Evolutionary conservation across 2,329 filamentous ascomycete species (phyloP).

Genomic region (Paecilomyces fulvus): DNA sequence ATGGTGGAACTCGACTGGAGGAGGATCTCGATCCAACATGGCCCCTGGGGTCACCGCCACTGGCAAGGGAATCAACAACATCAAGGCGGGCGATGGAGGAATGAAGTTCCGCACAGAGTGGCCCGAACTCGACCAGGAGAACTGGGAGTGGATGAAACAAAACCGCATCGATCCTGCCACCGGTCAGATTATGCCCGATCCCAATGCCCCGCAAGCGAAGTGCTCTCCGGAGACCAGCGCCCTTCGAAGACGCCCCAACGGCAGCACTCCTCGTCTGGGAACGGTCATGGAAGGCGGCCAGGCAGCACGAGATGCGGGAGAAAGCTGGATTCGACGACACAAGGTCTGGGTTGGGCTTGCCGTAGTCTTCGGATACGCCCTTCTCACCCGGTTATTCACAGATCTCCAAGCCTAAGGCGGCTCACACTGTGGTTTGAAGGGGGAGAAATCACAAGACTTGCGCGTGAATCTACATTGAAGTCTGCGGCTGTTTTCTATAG

Average conservation of each 20-base stretch:
- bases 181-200: slow-evolving; percentile 55
- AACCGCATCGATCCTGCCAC: slow-evolving; percentile 70
- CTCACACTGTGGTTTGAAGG: neutral
- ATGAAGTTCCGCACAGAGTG: slow-evolving; percentile 84
- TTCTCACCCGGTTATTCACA: slow-evolving; percentile 67
- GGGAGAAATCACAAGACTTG: neutral
- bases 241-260: slow-evolving; percentile 54
- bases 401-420: slow-evolving; percentile 32
- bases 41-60: slow-evolving; percentile 44
- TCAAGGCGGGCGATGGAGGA: slow-evolving; percentile 87
- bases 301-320: slow-evolving; percentile 66
- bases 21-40: slow-evolving; percentile 56
- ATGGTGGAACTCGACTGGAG: slow-evolving; percentile 97
- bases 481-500: neutral
- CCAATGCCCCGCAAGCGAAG: slow-evolving; percentile 42
- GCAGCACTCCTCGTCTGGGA: slow-evolving; percentile 46
- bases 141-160: slow-evolving; percentile 84
- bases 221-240: slow-evolving; percentile 57
- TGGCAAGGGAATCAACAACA: slow-evolving; percentile 62
- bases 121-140: slow-evolving; percentile 81
- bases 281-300: slow-evolving; percentile 71
- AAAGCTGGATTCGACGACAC: slow-evolving; percentile 73
- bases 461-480: neutral
- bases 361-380: slow-evolving; percentile 70
- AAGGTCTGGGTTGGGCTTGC: slow-evolving; percentile 65